phyloP scores from a whole-genome alignment of 1,284 basidiomycete genomes.

The Sporisorium exsertum region DNA sequence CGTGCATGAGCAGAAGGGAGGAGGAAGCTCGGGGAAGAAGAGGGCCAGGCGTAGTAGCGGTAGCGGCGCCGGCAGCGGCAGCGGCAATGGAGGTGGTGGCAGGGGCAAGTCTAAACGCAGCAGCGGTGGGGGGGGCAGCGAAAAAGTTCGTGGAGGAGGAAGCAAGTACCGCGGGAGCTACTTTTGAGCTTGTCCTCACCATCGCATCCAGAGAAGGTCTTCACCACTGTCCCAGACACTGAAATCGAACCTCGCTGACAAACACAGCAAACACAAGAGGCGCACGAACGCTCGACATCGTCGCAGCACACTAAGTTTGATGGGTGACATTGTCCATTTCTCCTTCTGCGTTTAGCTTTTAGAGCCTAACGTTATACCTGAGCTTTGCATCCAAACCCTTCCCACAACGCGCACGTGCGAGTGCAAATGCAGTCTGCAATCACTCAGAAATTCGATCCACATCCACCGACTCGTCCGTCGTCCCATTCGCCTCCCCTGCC shows the following conservation, averaged over 20 bases:
- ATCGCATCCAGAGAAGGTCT: not conserved
- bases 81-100: conserved; percentile 2
- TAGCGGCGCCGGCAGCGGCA: not conserved
- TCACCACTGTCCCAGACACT: not conserved
- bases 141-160: conserved; percentile 35
- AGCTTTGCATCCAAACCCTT: not conserved
- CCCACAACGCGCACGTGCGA: not conserved
- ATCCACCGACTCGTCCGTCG: not conserved
- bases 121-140: conserved; percentile 7
- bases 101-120: conserved; percentile 3
- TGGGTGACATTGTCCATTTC: too few relatives aligned
- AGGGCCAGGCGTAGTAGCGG: not conserved
- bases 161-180: conserved; percentile 53
- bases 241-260: too few relatives aligned
- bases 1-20: not conserved
- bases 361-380: too few relatives aligned
- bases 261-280: too few relatives aligned
- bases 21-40: conserved; percentile 12
- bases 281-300: too few relatives aligned
- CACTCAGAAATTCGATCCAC: not conserved
- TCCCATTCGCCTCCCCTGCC: not conserved
- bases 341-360: not conserved
- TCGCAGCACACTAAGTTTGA: too few relatives aligned
- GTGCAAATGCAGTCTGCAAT: not conserved
- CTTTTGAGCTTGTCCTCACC: not conserved